A percentile compares a stretch with the other conserved stretches of the same genome.
These are phyloP conservation scores for Galerina marginata DNA, from an alignment of 768 basidiomycete genomes.

Conservation along the genomic window DNA sequence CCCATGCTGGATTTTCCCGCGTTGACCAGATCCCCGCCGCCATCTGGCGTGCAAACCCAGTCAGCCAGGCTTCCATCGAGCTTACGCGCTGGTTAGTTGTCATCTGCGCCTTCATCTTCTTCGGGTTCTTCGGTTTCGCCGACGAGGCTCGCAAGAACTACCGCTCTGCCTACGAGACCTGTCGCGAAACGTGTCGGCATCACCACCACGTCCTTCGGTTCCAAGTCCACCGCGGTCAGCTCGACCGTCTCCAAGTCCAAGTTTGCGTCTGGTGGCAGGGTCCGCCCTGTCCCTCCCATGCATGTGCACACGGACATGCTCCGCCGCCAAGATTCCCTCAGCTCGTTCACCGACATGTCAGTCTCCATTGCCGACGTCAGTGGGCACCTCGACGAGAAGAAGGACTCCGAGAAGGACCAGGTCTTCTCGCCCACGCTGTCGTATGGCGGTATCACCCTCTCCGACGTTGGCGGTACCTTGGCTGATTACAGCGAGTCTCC, in stretches of 20 bases:
- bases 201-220: conserved; percentile 27
- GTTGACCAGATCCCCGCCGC: conserved; percentile 47
- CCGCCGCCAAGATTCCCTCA: conserved; percentile 52
- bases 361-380: conserved; percentile 44
- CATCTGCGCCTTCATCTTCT: conserved; percentile 61
- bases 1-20: conserved; percentile 53
- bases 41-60: conserved; percentile 43
- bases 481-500: conserved; percentile 38
- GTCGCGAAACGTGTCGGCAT: conserved; percentile 45
- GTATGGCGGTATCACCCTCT: conserved; percentile 40
- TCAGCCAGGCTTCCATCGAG: conserved; percentile 37
- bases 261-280: conserved; percentile 25
- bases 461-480: conserved; percentile 45
- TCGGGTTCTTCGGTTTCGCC: conserved; percentile 70
- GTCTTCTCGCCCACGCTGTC: conserved; percentile 38
- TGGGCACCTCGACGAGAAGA: conserved; percentile 40
- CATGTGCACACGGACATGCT: conserved; percentile 50
- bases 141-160: conserved; percentile 65
- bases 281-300: conserved; percentile 46
- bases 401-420: conserved; percentile 40
- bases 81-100: conserved; percentile 53
- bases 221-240: conserved; percentile 27
- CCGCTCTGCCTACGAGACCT: conserved; percentile 38
- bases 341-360: conserved; percentile 53
- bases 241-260: conserved; percentile 33